phyloP scores from a whole-genome alignment of 331 rosid species.

The Ulmus americana region DNA sequence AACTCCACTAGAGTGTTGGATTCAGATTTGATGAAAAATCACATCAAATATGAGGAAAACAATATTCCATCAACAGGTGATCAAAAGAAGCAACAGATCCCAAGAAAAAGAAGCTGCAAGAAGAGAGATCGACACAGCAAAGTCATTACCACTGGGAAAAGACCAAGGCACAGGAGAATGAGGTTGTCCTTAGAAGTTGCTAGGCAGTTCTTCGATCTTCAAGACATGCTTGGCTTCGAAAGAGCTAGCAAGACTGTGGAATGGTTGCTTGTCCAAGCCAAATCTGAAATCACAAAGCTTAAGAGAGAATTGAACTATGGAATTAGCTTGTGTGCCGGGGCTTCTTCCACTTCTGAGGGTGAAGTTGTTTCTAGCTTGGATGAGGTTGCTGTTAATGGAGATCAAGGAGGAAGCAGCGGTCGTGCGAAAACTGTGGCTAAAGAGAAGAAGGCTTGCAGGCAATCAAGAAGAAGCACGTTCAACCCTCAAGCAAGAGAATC shows the following conservation, averaged over 20 bases:
- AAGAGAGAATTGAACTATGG: conserved; percentile 30
- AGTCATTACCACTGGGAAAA: conserved; percentile 50
- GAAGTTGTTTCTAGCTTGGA: conserved; percentile 63
- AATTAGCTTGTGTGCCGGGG: conserved; percentile 4
- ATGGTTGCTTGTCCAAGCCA: conserved; percentile 65
- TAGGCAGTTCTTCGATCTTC: conserved; percentile 62
- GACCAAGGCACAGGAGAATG: conserved; percentile 84
- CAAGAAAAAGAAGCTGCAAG: conserved; percentile 48
- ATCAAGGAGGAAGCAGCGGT: background rate
- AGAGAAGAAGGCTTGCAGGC: conserved; percentile 24
- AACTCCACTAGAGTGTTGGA: conserved; percentile 8
- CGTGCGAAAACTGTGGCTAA: conserved; percentile 1
- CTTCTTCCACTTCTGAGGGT: conserved; percentile 68
- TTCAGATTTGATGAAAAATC: background rate
- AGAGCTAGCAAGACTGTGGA: conserved; percentile 90
- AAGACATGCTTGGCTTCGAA: conserved; percentile 74
- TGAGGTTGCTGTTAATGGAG: conserved; percentile 40
- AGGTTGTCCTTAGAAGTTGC: conserved; percentile 77
- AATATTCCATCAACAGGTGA: background rate
- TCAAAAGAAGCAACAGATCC: conserved; percentile 18
- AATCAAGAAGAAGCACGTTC: conserved; percentile 34
- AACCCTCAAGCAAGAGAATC: conserved; percentile 43
- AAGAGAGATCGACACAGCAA: conserved; percentile 89
- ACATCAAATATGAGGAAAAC: conserved; percentile 2
- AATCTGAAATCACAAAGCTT: conserved; percentile 49